Conservation (phyloP, 305 asterid species). For the Fraxinus latifolia region DNA sequence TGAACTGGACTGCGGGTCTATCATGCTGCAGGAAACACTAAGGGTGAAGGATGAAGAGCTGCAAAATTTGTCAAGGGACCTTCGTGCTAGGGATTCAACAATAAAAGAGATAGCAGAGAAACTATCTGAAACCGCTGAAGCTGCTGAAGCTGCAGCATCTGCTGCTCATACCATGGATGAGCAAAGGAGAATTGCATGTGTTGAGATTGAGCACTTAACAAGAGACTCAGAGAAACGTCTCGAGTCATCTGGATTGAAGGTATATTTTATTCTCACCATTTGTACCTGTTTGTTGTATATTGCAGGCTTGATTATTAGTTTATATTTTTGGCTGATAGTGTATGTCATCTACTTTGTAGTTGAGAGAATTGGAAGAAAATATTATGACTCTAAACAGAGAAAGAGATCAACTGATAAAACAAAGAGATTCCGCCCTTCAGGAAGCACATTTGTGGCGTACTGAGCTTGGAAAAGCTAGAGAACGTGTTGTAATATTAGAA, state of each 20-base stretch:
- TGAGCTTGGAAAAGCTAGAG: constrained; percentile 95
- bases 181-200: constrained; percentile 84
- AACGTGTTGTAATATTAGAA: constrained; percentile 83
- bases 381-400: constrained; percentile 54
- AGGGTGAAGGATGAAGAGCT: constrained; percentile 98
- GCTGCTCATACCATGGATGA: constrained; percentile 94
- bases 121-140: constrained; percentile 91
- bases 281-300: neutral
- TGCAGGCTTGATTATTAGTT: neutral
- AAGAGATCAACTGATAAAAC: constrained; percentile 65
- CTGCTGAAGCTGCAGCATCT: constrained; percentile 95
- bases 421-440: constrained; percentile 71
- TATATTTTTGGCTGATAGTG: neutral
- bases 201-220: constrained; percentile 66
- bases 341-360: constrained; percentile 36
- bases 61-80: constrained; percentile 80
- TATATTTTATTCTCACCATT: constrained; percentile 26
- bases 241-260: constrained; percentile 64
- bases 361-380: constrained; percentile 66
- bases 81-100: constrained; percentile 87
- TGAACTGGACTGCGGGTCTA: neutral
- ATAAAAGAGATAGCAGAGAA: constrained; percentile 86
- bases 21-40: constrained; percentile 74
- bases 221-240: constrained; percentile 61
- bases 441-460: constrained; percentile 98